Conservation (phyloP, 2,329 filamentous ascomycete species). For the Zalaria obscura region DNA sequence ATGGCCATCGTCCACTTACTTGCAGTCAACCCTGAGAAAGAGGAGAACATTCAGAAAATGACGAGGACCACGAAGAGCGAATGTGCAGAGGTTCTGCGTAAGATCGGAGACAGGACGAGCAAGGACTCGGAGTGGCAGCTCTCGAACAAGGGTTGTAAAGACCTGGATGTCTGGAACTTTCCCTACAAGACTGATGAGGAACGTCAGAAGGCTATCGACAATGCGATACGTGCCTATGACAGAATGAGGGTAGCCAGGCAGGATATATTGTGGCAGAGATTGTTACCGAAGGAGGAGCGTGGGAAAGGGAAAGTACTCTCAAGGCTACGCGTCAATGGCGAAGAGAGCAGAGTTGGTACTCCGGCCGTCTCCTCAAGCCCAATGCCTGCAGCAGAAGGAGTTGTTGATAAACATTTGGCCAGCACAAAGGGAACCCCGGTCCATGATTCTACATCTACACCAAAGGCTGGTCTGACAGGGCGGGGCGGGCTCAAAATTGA, state of each 20-base stretch:
- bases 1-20: slow-evolving; percentile 37
- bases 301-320: slow-evolving; percentile 48
- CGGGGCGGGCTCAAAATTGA: slow-evolving; percentile 13
- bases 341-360: slow-evolving; percentile 10
- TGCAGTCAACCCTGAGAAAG: slow-evolving; percentile 35
- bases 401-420: slow-evolving; percentile 6
- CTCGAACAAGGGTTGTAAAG: slow-evolving; percentile 44
- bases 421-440: slow-evolving; percentile 16
- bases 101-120: slow-evolving; percentile 36
- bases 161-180: slow-evolving; percentile 48
- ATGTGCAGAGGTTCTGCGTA: slow-evolving; percentile 30
- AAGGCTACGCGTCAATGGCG: slow-evolving; percentile 36
- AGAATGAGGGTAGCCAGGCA: slow-evolving; percentile 43
- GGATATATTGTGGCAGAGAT: slow-evolving; percentile 47
- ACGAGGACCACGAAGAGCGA: slow-evolving; percentile 36
- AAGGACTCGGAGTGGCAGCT: slow-evolving; percentile 34
- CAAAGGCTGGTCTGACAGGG: slow-evolving; percentile 9
- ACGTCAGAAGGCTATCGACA: slow-evolving; percentile 45
- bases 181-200: slow-evolving; percentile 41
- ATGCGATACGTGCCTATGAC: slow-evolving; percentile 49
- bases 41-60: slow-evolving; percentile 30
- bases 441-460: slow-evolving; percentile 13
- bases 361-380: slow-evolving; percentile 16
- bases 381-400: slow-evolving; percentile 9
- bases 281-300: slow-evolving; percentile 46